These are phyloP conservation scores for Solanum infundibuliforme DNA, from an alignment of 257 asterid species.

Conservation along the genomic window DNA sequence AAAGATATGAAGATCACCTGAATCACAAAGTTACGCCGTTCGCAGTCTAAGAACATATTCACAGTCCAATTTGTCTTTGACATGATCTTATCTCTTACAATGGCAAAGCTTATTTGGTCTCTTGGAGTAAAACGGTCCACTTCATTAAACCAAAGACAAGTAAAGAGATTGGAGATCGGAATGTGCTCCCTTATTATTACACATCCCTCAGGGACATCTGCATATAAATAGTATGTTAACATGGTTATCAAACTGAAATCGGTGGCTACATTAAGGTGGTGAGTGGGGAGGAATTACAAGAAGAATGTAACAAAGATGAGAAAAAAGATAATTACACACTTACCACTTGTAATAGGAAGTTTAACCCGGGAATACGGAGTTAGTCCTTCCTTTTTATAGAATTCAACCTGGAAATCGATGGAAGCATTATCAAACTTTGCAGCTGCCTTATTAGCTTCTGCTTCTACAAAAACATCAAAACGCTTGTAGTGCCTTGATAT, in stretches of 20 bases:
- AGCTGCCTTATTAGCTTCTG: constrained; percentile 92
- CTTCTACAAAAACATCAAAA: constrained; percentile 83
- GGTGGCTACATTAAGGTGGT: not conserved
- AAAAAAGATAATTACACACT: not conserved
- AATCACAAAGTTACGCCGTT: constrained; percentile 80
- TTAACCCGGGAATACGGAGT: constrained; percentile 63
- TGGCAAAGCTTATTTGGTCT: constrained; percentile 90
- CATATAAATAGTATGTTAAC: not conserved
- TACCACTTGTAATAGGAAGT: constrained; percentile 83
- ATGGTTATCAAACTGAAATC: not conserved
- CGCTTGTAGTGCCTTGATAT: constrained; percentile 92
- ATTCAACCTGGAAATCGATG: constrained; percentile 83
- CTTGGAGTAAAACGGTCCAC: constrained; percentile 93
- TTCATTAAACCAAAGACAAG: constrained; percentile 94
- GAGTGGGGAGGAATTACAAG: not conserved
- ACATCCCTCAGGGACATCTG: constrained; percentile 99
- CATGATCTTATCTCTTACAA: constrained; percentile 70
- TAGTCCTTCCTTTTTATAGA: constrained; percentile 75
- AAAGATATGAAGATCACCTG: constrained; percentile 42
- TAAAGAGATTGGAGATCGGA: constrained; percentile 81
- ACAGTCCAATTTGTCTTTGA: constrained; percentile 70
- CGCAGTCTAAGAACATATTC: constrained; percentile 89
- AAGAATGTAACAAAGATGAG: not conserved
- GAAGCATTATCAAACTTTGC: constrained; percentile 79
- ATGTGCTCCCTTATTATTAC: constrained; percentile 79